phyloP scores from a whole-genome alignment of 2,329 filamentous ascomycete genomes.

The Penicillium nordicum region DNA sequence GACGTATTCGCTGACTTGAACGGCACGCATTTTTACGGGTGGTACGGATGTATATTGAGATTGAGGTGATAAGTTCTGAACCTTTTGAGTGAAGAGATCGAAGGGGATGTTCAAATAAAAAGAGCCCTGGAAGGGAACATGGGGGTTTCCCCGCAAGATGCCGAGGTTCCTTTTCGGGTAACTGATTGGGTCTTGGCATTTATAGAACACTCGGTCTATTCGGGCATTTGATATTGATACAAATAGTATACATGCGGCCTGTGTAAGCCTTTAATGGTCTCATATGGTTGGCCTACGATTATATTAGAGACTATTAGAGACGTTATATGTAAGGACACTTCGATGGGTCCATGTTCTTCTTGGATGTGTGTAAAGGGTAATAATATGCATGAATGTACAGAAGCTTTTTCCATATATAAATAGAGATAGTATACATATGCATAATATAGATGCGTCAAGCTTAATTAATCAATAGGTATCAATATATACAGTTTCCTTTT shows the following conservation, averaged over 20 bases:
- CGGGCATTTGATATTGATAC: neutral
- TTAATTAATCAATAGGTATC: conserved; percentile 11
- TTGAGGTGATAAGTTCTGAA: neutral
- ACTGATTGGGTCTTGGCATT: conserved; percentile 1
- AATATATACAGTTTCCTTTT: conserved; percentile 10
- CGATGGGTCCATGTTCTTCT: neutral
- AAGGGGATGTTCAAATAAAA: neutral
- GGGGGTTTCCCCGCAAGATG: conserved; percentile 20
- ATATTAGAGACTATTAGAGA: neutral
- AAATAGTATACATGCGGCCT: neutral
- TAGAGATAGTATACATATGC: neutral
- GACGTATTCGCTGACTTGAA: conserved; percentile 71
- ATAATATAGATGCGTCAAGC: neutral
- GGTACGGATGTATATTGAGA: neutral
- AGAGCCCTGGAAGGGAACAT: neutral
- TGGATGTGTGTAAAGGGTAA: neutral
- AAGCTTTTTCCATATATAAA: neutral
- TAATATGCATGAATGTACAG: neutral
- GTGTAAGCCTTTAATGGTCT: neutral
- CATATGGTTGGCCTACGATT: neutral
- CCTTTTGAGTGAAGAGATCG: neutral
- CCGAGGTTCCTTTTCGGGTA: conserved; percentile 23
- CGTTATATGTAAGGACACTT: neutral
- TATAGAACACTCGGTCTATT: neutral
- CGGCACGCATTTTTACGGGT: conserved; percentile 64